A percentile compares a stretch with the other conserved stretches of the same genome.
Conservation (phyloP, 2,329 filamentous ascomycete species). For the Myriosclerotinia duriaeana region DNA sequence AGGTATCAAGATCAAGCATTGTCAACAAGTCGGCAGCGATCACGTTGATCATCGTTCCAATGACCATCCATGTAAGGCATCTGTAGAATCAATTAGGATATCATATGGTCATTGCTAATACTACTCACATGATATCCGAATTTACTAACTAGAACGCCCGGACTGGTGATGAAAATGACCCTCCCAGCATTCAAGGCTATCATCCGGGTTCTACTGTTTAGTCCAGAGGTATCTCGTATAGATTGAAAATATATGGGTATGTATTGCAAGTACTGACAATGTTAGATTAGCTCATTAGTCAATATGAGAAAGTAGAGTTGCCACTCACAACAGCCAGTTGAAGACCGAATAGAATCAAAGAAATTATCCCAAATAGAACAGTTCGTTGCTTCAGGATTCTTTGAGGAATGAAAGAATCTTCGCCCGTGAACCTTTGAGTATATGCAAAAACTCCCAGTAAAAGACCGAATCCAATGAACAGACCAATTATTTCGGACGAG, state of each 20-base stretch:
- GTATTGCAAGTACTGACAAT: not conserved
- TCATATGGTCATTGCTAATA: not conserved
- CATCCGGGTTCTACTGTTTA: not conserved
- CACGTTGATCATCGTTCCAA: not conserved
- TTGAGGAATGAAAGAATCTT: not conserved
- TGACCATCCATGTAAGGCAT: slow-evolving; percentile 2
- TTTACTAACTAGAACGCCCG: not conserved
- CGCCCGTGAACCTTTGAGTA: not conserved
- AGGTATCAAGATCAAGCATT: not conserved
- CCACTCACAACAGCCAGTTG: slow-evolving; percentile 1
- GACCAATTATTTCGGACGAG: slow-evolving; percentile 39
- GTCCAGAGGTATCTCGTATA: not conserved
- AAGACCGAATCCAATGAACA: slow-evolving; percentile 36
- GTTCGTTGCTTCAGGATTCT: not conserved
- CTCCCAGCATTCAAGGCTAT: not conserved
- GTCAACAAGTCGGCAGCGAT: not conserved
- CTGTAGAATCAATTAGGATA: not conserved
- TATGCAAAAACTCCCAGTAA: slow-evolving; percentile 32
- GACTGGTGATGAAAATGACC: not conserved
- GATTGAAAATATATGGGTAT: slow-evolving; percentile 12
- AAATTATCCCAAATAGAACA: slow-evolving; percentile 1
- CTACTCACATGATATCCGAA: slow-evolving; percentile 6
- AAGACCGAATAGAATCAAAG: not conserved
- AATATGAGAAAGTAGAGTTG: not conserved
- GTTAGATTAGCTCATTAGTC: not conserved